These are phyloP conservation scores for Penicillium brasilianum DNA, from an alignment of 2,329 filamentous ascomycete genomes.

Conservation along the genomic window DNA sequence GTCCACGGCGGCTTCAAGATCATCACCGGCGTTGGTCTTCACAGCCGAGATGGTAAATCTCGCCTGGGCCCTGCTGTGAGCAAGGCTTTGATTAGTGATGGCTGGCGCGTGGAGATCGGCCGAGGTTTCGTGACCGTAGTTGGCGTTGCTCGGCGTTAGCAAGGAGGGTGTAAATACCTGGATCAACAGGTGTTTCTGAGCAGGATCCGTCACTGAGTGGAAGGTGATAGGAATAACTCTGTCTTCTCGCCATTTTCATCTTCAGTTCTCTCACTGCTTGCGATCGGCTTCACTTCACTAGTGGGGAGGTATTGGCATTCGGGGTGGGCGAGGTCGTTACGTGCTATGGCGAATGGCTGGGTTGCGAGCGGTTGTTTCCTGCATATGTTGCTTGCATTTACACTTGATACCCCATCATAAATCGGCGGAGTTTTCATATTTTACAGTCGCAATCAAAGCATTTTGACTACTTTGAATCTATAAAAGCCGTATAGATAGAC, in stretches of 20 bases:
- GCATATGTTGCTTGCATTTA: conserved; percentile 9
- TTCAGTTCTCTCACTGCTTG: neutral
- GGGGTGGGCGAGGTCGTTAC: too few species aligned
- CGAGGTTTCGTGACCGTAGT: conserved; percentile 73
- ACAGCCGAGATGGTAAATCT: conserved; percentile 77
- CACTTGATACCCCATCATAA: conserved; percentile 12
- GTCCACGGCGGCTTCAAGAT: conserved; percentile 69
- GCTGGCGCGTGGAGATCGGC: conserved; percentile 79
- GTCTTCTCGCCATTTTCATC: neutral
- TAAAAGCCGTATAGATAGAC: too few species aligned
- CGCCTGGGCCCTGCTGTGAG: conserved; percentile 80
- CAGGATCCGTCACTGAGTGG: neutral
- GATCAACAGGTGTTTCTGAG: neutral
- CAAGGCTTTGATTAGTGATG: conserved; percentile 73
- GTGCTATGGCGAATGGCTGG: neutral
- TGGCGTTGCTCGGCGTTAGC: conserved; percentile 54
- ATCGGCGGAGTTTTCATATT: conserved; percentile 17
- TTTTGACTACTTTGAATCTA: too few species aligned
- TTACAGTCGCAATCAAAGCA: neutral
- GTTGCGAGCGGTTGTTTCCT: conserved; percentile 1
- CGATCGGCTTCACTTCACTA: neutral
- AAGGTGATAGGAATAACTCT: neutral
- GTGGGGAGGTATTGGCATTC: neutral
- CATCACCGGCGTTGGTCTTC: conserved; percentile 79
- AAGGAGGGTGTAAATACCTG: neutral